Evolutionary conservation across 768 basidiomycete genomes (phyloP).

Genomic region (Suillus alpinus): DNA sequence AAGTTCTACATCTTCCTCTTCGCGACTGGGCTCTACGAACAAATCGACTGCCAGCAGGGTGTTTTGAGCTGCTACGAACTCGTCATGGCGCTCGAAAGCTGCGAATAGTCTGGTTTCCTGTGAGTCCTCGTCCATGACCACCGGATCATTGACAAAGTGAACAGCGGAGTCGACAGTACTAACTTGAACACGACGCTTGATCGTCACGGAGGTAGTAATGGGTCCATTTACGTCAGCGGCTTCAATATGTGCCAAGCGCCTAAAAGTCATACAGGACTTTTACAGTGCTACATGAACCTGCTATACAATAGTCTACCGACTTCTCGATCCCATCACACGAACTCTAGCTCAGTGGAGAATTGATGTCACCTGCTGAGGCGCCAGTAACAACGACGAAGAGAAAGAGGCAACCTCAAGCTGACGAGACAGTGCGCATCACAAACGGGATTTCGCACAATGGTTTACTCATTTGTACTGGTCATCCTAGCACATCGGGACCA

Average conservation of each 20-base stretch:
- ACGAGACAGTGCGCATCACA: constrained; percentile 27
- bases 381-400: constrained; percentile 37
- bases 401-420: constrained; percentile 35
- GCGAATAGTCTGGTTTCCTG: constrained; percentile 47
- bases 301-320: background rate
- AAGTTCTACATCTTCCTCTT: constrained; percentile 43
- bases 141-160: constrained; percentile 1
- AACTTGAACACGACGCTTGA: constrained; percentile 24
- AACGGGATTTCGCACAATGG: background rate
- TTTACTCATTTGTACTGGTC: constrained; percentile 8
- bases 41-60: constrained; percentile 49
- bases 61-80: constrained; percentile 54
- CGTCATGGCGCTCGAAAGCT: constrained; percentile 59
- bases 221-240: constrained; percentile 1
- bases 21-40: constrained; percentile 38
- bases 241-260: background rate
- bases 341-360: background rate
- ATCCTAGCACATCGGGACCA: constrained; percentile 29
- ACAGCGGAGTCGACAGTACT: background rate
- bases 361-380: constrained; percentile 3
- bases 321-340: background rate
- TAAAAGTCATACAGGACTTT: background rate
- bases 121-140: constrained; percentile 37
- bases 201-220: background rate
- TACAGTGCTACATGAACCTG: background rate